phyloP scores from a whole-genome alignment of 2,329 filamentous ascomycete genomes.

The Aspergillaceae sp. region DNA sequence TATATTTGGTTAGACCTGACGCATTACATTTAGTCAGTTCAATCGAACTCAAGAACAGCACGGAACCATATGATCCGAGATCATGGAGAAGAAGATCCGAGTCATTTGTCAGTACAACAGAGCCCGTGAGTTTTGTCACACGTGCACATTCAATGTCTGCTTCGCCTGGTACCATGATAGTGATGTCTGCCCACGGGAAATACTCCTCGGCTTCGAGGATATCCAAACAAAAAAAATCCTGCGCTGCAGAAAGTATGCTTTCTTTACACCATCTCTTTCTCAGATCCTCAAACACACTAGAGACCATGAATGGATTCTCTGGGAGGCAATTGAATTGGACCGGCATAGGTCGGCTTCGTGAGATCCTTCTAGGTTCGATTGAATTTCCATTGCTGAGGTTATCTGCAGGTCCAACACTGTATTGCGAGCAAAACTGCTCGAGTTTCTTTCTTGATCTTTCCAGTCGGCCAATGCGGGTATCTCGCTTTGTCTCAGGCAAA shows the following conservation, averaged over 20 bases:
- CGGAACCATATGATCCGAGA: slow-evolving; percentile 51
- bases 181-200: slow-evolving; percentile 30
- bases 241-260: slow-evolving; percentile 13
- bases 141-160: slow-evolving; percentile 74
- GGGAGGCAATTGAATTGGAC: slow-evolving; percentile 33
- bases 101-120: slow-evolving; percentile 68
- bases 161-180: slow-evolving; percentile 66
- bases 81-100: slow-evolving; percentile 75
- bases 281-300: slow-evolving; percentile 65
- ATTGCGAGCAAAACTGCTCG: slow-evolving; percentile 38
- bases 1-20: slow-evolving; percentile 6
- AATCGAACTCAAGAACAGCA: slow-evolving; percentile 62
- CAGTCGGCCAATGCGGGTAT: slow-evolving; percentile 54
- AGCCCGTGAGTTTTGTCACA: slow-evolving; percentile 47
- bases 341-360: slow-evolving; percentile 17
- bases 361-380: slow-evolving; percentile 16
- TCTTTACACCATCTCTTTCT: slow-evolving; percentile 35
- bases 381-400: background rate
- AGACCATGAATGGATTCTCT: slow-evolving; percentile 63
- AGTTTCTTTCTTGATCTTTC: slow-evolving; percentile 51
- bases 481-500: slow-evolving; percentile 59
- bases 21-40: slow-evolving; percentile 23
- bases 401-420: slow-evolving; percentile 21
- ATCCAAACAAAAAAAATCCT: slow-evolving; percentile 18
- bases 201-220: slow-evolving; percentile 9